Base-by-base conservation (phyloP, 495 filamentous ascomycete species). In the Neurospora terricola region DNA sequence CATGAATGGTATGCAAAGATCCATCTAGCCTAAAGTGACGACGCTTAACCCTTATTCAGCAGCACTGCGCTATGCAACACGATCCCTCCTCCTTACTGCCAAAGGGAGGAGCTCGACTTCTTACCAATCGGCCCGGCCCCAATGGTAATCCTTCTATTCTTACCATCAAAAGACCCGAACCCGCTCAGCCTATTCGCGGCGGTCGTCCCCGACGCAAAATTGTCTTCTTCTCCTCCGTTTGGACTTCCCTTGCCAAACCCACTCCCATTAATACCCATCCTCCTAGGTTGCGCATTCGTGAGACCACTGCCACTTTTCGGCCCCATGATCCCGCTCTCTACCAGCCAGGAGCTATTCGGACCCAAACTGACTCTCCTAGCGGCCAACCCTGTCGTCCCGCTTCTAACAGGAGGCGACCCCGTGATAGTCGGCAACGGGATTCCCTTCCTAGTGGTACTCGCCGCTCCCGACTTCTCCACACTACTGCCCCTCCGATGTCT, bases 341-440 rank as follows among this genome's bases (percentile, higher is more conserved):
- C 54, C 54, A 66, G 23, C 70, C 69, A 40, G 23, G 23, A 23
- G 62, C 23, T 23, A 69, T 69, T 6, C 16, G 69, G 9, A 66
- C 73, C 23, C 42, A 36, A 12, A 70, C 43, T 43, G 74, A 34
- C 54, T 16, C 54, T 66, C 54, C 54, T 66, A 75, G 40, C 43
- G 23, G 37, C 72, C 54, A 40, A 66, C 27, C 12, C 66, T 48
- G 40, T 43, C 73, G 71, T 27, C 72, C 70, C 43, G 39, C 37
- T 30, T 66, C 54, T 66, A 34, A 74, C 69, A n/a, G 81, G 80
- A 37, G 84, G 84, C 48, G 83, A 83, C 72, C 82, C 86, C 38
- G 78, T 75, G 71, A 86, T 82, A 38, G 84, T 84, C 18, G 84
- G 83, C 69, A 81, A 82, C 45, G 54, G 54, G 6, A 66, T 66